A percentile compares a stretch with the other conserved stretches of the same genome.
Conservation (phyloP, 331 rosid species). For the Rosa hybrid region DNA sequence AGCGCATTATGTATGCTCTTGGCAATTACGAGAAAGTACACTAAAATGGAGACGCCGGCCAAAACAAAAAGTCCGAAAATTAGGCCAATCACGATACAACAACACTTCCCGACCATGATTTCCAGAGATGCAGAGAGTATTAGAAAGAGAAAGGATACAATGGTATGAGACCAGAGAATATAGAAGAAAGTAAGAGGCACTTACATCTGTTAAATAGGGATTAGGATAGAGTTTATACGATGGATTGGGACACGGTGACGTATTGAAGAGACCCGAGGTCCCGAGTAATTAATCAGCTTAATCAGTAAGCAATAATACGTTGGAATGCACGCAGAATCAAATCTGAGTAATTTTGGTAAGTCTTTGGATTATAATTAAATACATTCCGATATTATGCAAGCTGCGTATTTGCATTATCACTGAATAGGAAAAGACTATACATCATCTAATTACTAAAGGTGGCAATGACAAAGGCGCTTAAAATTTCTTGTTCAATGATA, state of each 20-base stretch:
- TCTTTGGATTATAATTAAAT: background rate
- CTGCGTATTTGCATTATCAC: background rate
- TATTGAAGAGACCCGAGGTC: background rate
- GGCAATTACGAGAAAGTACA: background rate
- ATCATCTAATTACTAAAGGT: background rate
- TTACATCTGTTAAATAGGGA: background rate
- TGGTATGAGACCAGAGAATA: background rate
- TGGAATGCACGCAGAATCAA: background rate
- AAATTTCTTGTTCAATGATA: background rate
- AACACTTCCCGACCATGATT: constrained; percentile 5
- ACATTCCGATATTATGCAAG: background rate
- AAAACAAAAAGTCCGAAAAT: background rate
- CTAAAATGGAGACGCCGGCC: background rate
- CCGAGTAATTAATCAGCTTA: background rate
- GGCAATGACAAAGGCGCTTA: background rate
- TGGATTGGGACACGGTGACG: background rate
- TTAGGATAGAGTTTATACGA: too few relatives aligned
- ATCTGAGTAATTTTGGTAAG: background rate
- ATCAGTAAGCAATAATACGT: background rate
- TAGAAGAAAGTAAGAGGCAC: background rate
- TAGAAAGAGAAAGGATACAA: background rate
- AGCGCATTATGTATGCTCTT: background rate
- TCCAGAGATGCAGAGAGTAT: background rate
- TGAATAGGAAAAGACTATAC: background rate
- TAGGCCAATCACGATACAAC: background rate